phyloP scores from a whole-genome alignment of 768 basidiomycete species.

The Russula dissimulans region DNA sequence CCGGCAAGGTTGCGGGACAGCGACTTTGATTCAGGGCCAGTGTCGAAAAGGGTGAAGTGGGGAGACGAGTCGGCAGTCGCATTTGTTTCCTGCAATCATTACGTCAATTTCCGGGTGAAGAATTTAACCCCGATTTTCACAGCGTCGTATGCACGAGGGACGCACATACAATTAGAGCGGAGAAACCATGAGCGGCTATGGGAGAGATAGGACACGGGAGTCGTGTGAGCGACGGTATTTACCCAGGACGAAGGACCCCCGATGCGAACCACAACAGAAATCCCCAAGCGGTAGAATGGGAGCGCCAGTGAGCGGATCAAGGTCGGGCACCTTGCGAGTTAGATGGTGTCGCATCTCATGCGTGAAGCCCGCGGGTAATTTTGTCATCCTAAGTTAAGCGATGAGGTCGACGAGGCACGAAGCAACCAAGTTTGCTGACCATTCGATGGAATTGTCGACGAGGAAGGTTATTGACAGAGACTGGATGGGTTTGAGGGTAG shows the following conservation, averaged over 20 bases:
- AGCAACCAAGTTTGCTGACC: constrained; percentile 20
- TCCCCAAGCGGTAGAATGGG: constrained; percentile 65
- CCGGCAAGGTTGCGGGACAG: constrained; percentile 64
- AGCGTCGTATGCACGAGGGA: too few species aligned
- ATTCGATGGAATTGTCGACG: constrained; percentile 33
- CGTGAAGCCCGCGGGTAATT: constrained; percentile 66
- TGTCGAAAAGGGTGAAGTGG: constrained; percentile 68
- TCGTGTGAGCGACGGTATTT: not conserved
- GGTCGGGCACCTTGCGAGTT: constrained; percentile 35
- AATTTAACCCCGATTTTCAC: too few species aligned
- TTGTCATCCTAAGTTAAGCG: constrained; percentile 51
- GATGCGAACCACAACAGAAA: constrained; percentile 55
- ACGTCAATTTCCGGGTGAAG: not conserved
- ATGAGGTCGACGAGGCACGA: not conserved
- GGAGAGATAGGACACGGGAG: not conserved
- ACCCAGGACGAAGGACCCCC: not conserved
- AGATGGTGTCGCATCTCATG: constrained; percentile 65
- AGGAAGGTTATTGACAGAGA: constrained; percentile 23
- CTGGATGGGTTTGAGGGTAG: constrained; percentile 13
- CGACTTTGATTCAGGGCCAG: constrained; percentile 68
- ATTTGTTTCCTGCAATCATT: constrained; percentile 43
- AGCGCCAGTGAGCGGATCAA: constrained; percentile 39
- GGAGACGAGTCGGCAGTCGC: constrained; percentile 31
- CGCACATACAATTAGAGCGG: constrained; percentile 55
- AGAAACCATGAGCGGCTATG: constrained; percentile 74